These are phyloP conservation scores for Puccinellia tenuiflora DNA, from an alignment of 176 grass and related monocot genomes.

Conservation along the genomic window DNA sequence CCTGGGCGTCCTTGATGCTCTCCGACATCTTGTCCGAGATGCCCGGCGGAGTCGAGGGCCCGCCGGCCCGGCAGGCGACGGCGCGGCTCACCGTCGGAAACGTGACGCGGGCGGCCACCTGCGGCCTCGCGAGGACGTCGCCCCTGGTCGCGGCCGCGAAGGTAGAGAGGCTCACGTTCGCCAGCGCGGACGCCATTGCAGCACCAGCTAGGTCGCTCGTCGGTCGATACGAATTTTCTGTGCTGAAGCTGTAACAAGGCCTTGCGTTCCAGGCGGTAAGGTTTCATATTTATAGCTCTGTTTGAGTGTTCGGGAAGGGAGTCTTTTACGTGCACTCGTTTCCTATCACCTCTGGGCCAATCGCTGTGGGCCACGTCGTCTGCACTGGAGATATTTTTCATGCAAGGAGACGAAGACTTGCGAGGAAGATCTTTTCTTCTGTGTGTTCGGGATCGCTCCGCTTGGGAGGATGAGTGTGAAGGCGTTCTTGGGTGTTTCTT, in stretches of 20 bases:
- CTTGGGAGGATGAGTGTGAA: neutral
- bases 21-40: slow-evolving; percentile 84
- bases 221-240: neutral
- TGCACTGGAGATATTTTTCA: slow-evolving; percentile 15
- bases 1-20: slow-evolving; percentile 89
- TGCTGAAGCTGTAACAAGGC: neutral
- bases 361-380: slow-evolving; percentile 4
- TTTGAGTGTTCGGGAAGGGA: neutral
- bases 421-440: slow-evolving; percentile 11
- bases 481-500: neutral
- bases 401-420: neutral
- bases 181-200: slow-evolving; percentile 49
- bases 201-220: neutral
- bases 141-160: slow-evolving; percentile 5
- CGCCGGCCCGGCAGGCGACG: slow-evolving; percentile 38
- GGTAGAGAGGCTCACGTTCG: slow-evolving; percentile 40
- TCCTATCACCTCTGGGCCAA: slow-evolving; percentile 44
- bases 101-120: slow-evolving; percentile 7
- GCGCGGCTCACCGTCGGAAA: neutral
- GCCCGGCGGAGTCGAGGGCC: slow-evolving; percentile 50
- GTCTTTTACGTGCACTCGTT: slow-evolving; percentile 15
- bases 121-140: slow-evolving; percentile 19
- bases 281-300: slow-evolving; percentile 22
- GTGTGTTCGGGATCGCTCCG: neutral
- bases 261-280: neutral